Evolutionary conservation across 352 stramenopile species (phyloP).

Genomic region (Albugo laibachii): DNA sequence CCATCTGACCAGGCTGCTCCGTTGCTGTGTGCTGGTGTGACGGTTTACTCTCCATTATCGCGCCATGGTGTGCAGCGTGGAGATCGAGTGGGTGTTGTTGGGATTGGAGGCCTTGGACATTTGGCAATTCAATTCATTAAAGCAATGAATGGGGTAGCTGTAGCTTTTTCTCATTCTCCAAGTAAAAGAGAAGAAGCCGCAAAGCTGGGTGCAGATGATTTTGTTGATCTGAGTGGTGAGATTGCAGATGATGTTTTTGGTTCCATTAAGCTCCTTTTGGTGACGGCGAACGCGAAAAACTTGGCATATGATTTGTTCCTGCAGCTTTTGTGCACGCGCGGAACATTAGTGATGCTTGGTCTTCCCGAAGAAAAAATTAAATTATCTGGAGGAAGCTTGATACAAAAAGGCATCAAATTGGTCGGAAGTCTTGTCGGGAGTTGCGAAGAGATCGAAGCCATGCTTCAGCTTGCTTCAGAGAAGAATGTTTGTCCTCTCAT

Average conservation of each 20-base stretch:
- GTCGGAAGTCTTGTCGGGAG: slow-evolving; percentile 38
- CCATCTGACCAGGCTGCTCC: slow-evolving; percentile 27
- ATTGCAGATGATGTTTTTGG: slow-evolving; percentile 14
- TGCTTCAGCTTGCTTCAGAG: slow-evolving; percentile 61
- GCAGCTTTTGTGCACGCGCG: slow-evolving; percentile 34
- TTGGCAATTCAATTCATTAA: slow-evolving; percentile 66
- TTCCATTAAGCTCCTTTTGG: slow-evolving; percentile 44
- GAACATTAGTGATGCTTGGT: slow-evolving; percentile 49
- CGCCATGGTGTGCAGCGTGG: slow-evolving; percentile 25
- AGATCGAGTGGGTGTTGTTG: slow-evolving; percentile 42
- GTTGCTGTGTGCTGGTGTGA: slow-evolving; percentile 77
- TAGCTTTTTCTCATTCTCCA: slow-evolving; percentile 43
- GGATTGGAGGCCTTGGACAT: slow-evolving; percentile 76
- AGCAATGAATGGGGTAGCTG: slow-evolving; percentile 49
- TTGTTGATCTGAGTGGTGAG: slow-evolving; percentile 34
- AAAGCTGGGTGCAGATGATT: slow-evolving; percentile 41
- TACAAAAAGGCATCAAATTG: slow-evolving; percentile 21
- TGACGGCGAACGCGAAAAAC: slow-evolving; percentile 40
- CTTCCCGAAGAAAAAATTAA: slow-evolving; percentile 34
- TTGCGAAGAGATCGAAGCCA: slow-evolving; percentile 44
- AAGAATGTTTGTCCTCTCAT: slow-evolving; percentile 45
- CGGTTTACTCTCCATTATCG: slow-evolving; percentile 55
- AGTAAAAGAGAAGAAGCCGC: slow-evolving; percentile 41
- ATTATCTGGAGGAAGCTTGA: slow-evolving; percentile 20
- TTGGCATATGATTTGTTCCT: slow-evolving; percentile 30